These are phyloP conservation scores for Sporothrix euskadiensis DNA, from an alignment of 2,329 filamentous ascomycete genomes.

Conservation along the genomic window DNA sequence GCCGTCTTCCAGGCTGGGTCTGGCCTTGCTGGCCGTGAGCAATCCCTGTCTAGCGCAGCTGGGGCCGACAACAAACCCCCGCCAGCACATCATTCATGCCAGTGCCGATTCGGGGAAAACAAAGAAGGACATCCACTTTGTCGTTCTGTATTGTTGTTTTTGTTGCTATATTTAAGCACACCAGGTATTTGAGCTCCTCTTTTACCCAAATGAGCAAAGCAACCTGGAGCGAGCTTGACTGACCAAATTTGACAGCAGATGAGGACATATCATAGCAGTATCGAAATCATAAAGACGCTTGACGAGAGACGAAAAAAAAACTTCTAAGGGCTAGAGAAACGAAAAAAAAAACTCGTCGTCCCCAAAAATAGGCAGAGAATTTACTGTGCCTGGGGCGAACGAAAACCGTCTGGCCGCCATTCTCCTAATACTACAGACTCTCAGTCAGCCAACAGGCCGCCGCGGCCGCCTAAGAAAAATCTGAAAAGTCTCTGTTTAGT, in stretches of 20 bases:
- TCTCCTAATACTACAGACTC: neutral
- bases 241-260: neutral
- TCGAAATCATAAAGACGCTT: neutral
- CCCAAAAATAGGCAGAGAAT: neutral
- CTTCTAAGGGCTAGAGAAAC: neutral
- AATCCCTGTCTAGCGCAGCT: constrained; percentile 21
- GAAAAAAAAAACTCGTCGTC: neutral
- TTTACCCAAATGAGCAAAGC: neutral
- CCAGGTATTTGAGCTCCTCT: constrained; percentile 4
- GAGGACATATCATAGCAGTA: neutral
- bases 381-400: neutral
- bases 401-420: neutral
- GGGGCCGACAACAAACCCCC: constrained; percentile 7
- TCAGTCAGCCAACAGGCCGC: constrained; percentile 20
- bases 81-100: constrained; percentile 8
- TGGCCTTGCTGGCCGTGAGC: neutral
- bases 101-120: neutral
- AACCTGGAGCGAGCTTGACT: neutral
- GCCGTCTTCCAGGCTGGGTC: neutral
- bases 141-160: neutral
- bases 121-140: neutral
- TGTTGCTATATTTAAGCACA: constrained; percentile 27
- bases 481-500: constrained; percentile 4
- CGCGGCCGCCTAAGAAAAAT: constrained; percentile 7
- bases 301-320: neutral